These are phyloP conservation scores for Lipomyces starkeyi DNA, from an alignment of 805 yeast species.

Conservation along the genomic window DNA sequence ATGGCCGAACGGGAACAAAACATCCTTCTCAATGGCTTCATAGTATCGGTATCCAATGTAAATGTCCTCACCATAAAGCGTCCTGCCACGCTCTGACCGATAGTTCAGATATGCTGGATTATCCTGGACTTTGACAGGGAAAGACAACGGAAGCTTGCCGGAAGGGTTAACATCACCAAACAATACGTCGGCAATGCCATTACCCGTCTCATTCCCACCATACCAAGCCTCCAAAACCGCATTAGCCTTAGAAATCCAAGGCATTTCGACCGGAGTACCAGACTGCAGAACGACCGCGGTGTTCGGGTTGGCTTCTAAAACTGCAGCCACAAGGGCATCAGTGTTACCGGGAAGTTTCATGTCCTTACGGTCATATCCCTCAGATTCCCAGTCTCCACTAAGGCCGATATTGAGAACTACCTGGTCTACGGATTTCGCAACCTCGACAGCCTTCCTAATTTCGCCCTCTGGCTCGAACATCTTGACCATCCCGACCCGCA, in stretches of 20 bases:
- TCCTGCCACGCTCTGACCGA: slow-evolving; percentile 58
- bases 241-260: slow-evolving; percentile 61
- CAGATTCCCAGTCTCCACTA: slow-evolving; percentile 63
- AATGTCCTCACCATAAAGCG: slow-evolving; percentile 68
- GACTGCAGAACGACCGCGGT: slow-evolving; percentile 62
- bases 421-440: slow-evolving; percentile 60
- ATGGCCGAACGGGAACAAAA: slow-evolving; percentile 65
- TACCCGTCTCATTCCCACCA: slow-evolving; percentile 64
- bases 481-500: slow-evolving; percentile 13
- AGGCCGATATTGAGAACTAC: slow-evolving; percentile 60
- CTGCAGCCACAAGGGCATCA: slow-evolving; percentile 54
- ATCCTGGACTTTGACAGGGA: slow-evolving; percentile 59
- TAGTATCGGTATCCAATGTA: slow-evolving; percentile 68
- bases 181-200: slow-evolving; percentile 64
- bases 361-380: slow-evolving; percentile 60
- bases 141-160: slow-evolving; percentile 63
- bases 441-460: slow-evolving; percentile 51
- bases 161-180: slow-evolving; percentile 66
- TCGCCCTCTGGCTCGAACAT: slow-evolving; percentile 15
- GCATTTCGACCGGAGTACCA: slow-evolving; percentile 67
- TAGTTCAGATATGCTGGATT: slow-evolving; percentile 63
- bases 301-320: slow-evolving; percentile 56
- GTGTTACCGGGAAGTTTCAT: slow-evolving; percentile 60
- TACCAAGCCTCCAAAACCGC: slow-evolving; percentile 62
- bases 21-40: slow-evolving; percentile 55